phyloP scores from a whole-genome alignment of 2,329 filamentous ascomycete species.

The Hypoxylon sp. region DNA sequence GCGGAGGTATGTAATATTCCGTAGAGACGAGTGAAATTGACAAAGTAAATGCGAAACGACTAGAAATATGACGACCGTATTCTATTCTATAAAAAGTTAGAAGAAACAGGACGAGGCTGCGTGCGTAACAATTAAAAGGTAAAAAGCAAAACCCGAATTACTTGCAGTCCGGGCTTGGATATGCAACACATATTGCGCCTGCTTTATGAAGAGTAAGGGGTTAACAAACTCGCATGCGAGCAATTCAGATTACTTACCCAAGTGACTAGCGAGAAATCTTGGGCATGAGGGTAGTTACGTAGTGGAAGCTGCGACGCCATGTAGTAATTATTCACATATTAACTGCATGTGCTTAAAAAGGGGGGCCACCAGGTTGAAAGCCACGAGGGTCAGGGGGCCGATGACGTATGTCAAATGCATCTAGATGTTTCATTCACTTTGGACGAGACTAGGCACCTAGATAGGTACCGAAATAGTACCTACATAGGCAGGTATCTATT shows the following conservation, averaged over 20 bases:
- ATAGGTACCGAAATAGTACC: too few species aligned
- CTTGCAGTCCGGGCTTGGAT: neutral
- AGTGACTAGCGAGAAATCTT: slow-evolving; percentile 29
- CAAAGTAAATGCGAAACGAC: neutral
- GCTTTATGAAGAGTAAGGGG: slow-evolving; percentile 14
- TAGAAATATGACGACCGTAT: neutral
- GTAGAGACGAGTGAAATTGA: slow-evolving; percentile 4
- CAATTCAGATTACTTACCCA: slow-evolving; percentile 14
- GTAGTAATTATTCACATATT: slow-evolving; percentile 23
- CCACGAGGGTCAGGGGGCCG: slow-evolving; percentile 28
- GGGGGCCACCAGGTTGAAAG: slow-evolving; percentile 2
- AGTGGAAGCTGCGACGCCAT: slow-evolving; percentile 7
- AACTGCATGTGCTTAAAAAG: slow-evolving; percentile 3
- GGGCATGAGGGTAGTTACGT: slow-evolving; percentile 13
- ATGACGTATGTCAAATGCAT: slow-evolving; percentile 39
- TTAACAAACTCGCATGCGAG: slow-evolving; percentile 3
- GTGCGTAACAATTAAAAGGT: neutral
- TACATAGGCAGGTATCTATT: neutral
- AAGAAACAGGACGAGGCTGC: neutral
- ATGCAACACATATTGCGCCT: slow-evolving; percentile 20
- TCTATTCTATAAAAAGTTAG: neutral
- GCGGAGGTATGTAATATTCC: slow-evolving; percentile 1
- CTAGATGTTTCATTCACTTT: slow-evolving; percentile 12
- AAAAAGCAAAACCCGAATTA: neutral
- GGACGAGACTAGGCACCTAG: slow-evolving; percentile 9